phyloP scores from a whole-genome alignment of 768 basidiomycete species.

The Nidularia sp. region DNA sequence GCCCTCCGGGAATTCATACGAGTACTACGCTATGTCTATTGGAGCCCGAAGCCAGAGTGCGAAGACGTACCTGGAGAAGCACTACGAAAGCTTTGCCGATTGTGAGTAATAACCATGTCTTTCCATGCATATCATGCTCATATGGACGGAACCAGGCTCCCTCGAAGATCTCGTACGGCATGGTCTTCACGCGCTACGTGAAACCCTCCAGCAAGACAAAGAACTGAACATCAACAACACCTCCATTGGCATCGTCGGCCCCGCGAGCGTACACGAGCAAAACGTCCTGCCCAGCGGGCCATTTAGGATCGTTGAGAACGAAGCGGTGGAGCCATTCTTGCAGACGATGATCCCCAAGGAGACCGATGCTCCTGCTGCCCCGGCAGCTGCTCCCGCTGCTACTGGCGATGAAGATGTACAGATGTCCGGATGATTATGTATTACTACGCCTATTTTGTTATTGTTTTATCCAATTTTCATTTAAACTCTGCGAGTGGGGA shows the following conservation, averaged over 20 bases:
- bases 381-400: slow-evolving; percentile 26
- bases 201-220: slow-evolving; percentile 98
- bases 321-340: slow-evolving; percentile 70
- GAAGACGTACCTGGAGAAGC: slow-evolving; percentile 96
- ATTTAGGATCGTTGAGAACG: slow-evolving; percentile 89
- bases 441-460: slow-evolving; percentile 5
- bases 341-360: slow-evolving; percentile 76
- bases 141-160: slow-evolving; percentile 44
- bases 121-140: not conserved
- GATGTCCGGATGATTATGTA: slow-evolving; percentile 62
- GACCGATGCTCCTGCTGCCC: slow-evolving; percentile 28
- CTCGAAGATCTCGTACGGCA: slow-evolving; percentile 89
- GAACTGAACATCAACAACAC: slow-evolving; percentile 92
- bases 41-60: slow-evolving; percentile 97
- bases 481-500: slow-evolving; percentile 4
- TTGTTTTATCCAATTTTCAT: not conserved
- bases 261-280: slow-evolving; percentile 56
- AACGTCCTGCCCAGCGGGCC: slow-evolving; percentile 45
- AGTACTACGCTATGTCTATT: slow-evolving; percentile 98
- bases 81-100: slow-evolving; percentile 83
- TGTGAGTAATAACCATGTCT: slow-evolving; percentile 45
- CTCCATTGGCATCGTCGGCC: slow-evolving; percentile 89
- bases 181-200: slow-evolving; percentile 90
- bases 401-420: slow-evolving; percentile 75
- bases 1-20: slow-evolving; percentile 94